phyloP scores from a whole-genome alignment of 1,284 basidiomycete genomes.

The Ceratobasidium theobromae region DNA sequence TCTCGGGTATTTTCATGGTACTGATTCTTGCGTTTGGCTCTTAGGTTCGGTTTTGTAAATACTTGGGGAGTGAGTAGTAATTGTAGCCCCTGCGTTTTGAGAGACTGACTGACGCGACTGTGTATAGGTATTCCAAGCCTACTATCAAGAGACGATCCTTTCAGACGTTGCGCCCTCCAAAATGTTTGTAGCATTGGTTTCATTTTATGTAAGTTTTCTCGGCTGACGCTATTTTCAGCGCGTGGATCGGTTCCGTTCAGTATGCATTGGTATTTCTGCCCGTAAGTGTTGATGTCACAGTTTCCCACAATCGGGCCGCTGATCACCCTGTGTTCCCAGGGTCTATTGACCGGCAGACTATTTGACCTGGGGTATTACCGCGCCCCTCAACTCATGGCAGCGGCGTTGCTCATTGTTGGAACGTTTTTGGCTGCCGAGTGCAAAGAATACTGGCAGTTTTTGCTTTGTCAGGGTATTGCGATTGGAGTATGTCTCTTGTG shows the following conservation, averaged over 20 bases:
- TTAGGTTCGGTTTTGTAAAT: slow-evolving; percentile 47
- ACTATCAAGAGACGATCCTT: slow-evolving; percentile 52
- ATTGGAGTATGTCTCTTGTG: slow-evolving; percentile 46
- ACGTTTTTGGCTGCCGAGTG: slow-evolving; percentile 60
- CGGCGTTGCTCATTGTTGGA: slow-evolving; percentile 50
- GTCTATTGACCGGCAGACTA: slow-evolving; percentile 55
- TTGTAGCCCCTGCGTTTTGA: not conserved
- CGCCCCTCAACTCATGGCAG: slow-evolving; percentile 49
- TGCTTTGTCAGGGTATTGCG: slow-evolving; percentile 57
- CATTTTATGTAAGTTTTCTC: not conserved
- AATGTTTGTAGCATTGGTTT: slow-evolving; percentile 51
- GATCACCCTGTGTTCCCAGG: slow-evolving; percentile 33
- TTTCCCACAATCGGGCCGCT: slow-evolving; percentile 48
- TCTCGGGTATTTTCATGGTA: not conserved
- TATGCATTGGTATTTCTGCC: slow-evolving; percentile 39
- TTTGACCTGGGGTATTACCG: slow-evolving; percentile 62
- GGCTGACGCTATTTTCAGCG: slow-evolving; percentile 44
- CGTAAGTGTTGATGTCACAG: slow-evolving; percentile 42
- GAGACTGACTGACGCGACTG: not conserved
- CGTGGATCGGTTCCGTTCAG: slow-evolving; percentile 76
- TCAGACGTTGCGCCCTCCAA: slow-evolving; percentile 50
- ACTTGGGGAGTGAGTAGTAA: slow-evolving; percentile 47
- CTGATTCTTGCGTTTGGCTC: slow-evolving; percentile 39
- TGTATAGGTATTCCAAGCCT: slow-evolving; percentile 52
- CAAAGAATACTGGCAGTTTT: slow-evolving; percentile 59